phyloP scores from a whole-genome alignment of 1,139 yeast genomes.

The Taphrina wiesneri region DNA sequence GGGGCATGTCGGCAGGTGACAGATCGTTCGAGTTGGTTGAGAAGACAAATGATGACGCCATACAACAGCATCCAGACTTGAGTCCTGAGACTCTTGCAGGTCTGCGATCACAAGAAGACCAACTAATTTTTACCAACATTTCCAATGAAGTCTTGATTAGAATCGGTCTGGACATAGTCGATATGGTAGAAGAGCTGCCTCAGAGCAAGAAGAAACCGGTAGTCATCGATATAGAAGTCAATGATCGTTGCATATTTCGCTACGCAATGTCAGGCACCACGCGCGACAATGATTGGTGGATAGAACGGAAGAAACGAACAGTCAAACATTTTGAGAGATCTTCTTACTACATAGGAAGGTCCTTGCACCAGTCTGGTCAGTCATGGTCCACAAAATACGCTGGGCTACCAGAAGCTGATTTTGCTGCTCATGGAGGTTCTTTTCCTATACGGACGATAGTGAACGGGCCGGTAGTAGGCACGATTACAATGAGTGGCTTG shows the following conservation, averaged over 20 bases:
- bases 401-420: slow-evolving; percentile 6
- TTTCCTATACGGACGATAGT: slow-evolving; percentile 8
- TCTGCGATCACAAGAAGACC: not conserved
- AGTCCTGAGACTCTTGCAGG: not conserved
- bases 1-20: too few species aligned
- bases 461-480: slow-evolving; percentile 8
- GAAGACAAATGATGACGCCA: not conserved
- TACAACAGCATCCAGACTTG: not conserved
- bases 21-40: too few species aligned
- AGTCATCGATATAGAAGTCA: slow-evolving; percentile 37
- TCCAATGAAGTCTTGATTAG: not conserved
- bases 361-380: not conserved
- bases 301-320: slow-evolving; percentile 37
- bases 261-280: slow-evolving; percentile 38
- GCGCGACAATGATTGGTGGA: slow-evolving; percentile 38
- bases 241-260: slow-evolving; percentile 36
- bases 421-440: slow-evolving; percentile 33
- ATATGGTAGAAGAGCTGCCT: not conserved
- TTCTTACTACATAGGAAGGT: slow-evolving; percentile 17
- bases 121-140: not conserved
- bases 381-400: slow-evolving; percentile 20
- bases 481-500: slow-evolving; percentile 24
- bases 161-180: not conserved
- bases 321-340: slow-evolving; percentile 38
- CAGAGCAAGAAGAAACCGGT: slow-evolving; percentile 24